A percentile compares a stretch with the other conserved stretches of the same genome.
These are phyloP conservation scores for Blepharisma stoltei DNA, from an alignment of 73 alveolate species.

Conservation along the genomic window DNA sequence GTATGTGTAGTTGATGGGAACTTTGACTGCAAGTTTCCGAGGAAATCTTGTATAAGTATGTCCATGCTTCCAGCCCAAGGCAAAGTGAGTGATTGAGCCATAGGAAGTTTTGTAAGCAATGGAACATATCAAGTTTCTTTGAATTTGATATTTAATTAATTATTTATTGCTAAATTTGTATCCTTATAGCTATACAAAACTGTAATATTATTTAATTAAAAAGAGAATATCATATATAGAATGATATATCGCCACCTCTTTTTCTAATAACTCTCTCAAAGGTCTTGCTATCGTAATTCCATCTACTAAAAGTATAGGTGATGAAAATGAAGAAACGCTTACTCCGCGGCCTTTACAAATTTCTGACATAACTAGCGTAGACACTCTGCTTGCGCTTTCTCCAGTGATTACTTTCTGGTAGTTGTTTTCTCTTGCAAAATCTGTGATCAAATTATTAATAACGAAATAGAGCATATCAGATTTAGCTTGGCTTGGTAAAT, in stretches of 20 bases:
- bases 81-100: too few species aligned
- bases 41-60: neutral
- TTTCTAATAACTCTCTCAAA: constrained; percentile 3
- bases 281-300: constrained; percentile 6
- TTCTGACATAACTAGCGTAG: constrained; percentile 6
- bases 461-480: neutral
- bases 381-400: constrained; percentile 10
- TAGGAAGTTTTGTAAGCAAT: constrained; percentile 4
- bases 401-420: constrained; percentile 5
- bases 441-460: neutral
- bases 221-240: neutral
- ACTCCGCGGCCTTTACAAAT: constrained; percentile 22
- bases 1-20: constrained; percentile 26
- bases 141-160: too few species aligned
- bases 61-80: neutral
- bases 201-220: too few species aligned
- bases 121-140: too few species aligned
- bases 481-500: neutral
- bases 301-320: neutral
- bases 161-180: too few species aligned
- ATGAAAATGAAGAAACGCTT: neutral
- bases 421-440: neutral
- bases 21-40: neutral
- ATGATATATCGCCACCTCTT: constrained; percentile 6
- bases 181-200: too few species aligned